These are phyloP conservation scores for Oropetium thomaeum DNA, from an alignment of 176 grass and related monocot species.

Conservation along the genomic window DNA sequence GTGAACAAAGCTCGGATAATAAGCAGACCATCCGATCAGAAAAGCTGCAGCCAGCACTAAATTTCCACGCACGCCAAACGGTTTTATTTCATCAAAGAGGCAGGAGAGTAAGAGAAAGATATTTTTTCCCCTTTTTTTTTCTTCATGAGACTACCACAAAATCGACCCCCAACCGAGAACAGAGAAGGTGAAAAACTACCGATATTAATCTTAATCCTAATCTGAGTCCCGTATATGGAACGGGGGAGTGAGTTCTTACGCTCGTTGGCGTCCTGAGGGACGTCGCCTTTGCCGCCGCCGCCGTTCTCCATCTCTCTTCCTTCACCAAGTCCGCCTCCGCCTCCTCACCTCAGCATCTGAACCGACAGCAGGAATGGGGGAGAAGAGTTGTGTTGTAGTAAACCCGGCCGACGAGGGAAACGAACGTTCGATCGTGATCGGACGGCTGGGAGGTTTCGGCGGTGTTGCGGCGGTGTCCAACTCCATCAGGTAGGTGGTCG, in stretches of 20 bases:
- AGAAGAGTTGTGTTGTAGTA: too few species aligned
- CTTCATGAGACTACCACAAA: too few species aligned
- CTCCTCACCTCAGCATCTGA: too few species aligned
- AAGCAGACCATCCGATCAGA: background rate
- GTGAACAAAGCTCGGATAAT: background rate
- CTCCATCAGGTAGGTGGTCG: background rate
- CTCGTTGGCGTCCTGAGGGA: constrained; percentile 78
- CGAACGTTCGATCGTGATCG: background rate
- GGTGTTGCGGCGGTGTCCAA: background rate
- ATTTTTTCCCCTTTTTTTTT: too few species aligned
- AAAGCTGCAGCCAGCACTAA: background rate
- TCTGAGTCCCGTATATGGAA: background rate
- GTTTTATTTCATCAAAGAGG: background rate
- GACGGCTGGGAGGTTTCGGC: background rate
- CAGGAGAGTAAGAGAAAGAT: background rate
- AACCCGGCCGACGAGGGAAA: background rate
- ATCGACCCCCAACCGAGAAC: background rate
- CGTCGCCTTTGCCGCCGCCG: constrained; percentile 42
- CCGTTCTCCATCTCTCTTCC: constrained; percentile 31
- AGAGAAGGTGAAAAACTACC: background rate
- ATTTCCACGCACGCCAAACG: background rate
- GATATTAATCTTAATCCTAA: too few species aligned
- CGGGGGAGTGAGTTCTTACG: constrained; percentile 40
- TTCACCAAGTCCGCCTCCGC: background rate
- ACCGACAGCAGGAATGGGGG: too few species aligned